Evolutionary conservation across 2,329 filamentous ascomycete species (phyloP), one percentile per base, ranked within the genome.

Genomic region (Hymenoscyphus repandus): DNA sequence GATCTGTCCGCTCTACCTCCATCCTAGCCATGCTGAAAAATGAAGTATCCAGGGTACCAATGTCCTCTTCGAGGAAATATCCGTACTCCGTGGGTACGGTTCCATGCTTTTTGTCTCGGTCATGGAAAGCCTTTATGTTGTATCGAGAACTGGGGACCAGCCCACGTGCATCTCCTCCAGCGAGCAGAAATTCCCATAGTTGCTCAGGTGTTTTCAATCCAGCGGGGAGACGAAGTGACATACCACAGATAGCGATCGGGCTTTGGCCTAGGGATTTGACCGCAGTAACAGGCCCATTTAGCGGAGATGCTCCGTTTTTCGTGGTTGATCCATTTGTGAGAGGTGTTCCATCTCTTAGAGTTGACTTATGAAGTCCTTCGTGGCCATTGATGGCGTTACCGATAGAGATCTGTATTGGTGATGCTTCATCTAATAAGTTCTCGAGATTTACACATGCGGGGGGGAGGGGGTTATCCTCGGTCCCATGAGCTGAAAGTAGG

Each of bases 161-260:
- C 7, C 42, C 40, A 4, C 52, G 33, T 20, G 45, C 48, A 27
- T 46, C 49, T 27, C 27, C 33, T 15, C 46, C 49, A 7, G 49
- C 47, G 15, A 52, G 10, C 12, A 55, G 43, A 15, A 50, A 34
- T 34, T 52, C 45, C 52, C 52, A 53, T 11, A 52, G 39, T 30
- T 31, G 30, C 37, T 47, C 45, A 9, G 48, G 31, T 17, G 36
- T 34, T 30, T 46, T 36, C 30, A 51, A 46, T 3, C 41, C 54
- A 15, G 65, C 66, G 7, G 67, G 64, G 1, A 69, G 58, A 34
- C 67, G 59, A n/a, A 65, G 67, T 7, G 63, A 51, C 48, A 56
- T 56, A 2, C 54, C 54, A 15, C 53, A 32, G 11, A 56, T 51
- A 5, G 54, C 54, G 15, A 56, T 51, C 7, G 53, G 52, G n/a